phyloP scores from a whole-genome alignment of 257 asterid species.

The Solanum boliviense region DNA sequence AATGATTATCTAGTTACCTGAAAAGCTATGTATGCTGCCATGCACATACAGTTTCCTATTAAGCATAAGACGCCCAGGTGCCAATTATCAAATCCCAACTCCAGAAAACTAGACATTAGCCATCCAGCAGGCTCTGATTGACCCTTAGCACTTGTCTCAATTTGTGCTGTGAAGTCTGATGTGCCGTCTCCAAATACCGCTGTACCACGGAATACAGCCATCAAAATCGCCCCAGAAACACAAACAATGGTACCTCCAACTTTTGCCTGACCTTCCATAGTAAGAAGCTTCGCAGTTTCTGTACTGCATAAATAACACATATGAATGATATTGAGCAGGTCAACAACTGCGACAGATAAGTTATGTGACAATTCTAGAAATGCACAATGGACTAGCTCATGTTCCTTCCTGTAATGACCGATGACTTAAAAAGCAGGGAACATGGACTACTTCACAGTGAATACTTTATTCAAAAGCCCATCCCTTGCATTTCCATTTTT shows the following conservation, averaged over 20 bases:
- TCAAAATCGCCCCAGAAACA: slow-evolving; percentile 78
- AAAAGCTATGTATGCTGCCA: slow-evolving; percentile 80
- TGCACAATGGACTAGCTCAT: not conserved
- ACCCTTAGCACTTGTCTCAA: slow-evolving; percentile 71
- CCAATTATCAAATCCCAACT: slow-evolving; percentile 68
- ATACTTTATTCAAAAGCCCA: not conserved
- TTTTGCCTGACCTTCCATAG: slow-evolving; percentile 79
- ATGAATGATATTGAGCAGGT: slow-evolving; percentile 11
- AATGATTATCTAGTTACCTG: slow-evolving; percentile 41
- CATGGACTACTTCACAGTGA: not conserved
- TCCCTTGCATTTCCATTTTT: not conserved
- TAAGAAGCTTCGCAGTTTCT: slow-evolving; percentile 68
- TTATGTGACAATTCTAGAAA: not conserved
- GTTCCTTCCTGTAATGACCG: not conserved
- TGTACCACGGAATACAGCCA: slow-evolving; percentile 89
- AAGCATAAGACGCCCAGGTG: slow-evolving; percentile 85
- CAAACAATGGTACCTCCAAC: slow-evolving; percentile 83
- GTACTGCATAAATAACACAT: slow-evolving; percentile 57
- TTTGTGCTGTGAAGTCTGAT: slow-evolving; percentile 38
- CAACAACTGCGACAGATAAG: not conserved
- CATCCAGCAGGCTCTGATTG: slow-evolving; percentile 82
- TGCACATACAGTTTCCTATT: slow-evolving; percentile 88
- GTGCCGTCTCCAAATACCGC: slow-evolving; percentile 57
- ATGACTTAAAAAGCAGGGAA: not conserved
- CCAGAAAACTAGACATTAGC: slow-evolving; percentile 52